Evolutionary conservation across 257 asterid genomes (phyloP).

Genomic region (Solanum medicagineum): DNA sequence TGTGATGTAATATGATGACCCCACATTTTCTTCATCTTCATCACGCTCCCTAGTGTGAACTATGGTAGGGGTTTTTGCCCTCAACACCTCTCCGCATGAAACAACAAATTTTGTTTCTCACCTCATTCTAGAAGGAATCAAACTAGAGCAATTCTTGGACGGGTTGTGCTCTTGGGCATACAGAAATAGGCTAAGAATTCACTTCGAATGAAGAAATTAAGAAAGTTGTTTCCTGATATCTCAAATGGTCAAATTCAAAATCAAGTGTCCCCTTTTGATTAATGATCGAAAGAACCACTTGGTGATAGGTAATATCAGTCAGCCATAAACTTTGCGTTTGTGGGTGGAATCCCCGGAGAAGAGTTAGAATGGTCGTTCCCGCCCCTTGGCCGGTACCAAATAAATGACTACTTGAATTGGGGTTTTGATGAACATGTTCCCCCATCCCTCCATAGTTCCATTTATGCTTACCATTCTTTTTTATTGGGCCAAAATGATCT

Average conservation of each 20-base stretch:
- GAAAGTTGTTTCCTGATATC: no score
- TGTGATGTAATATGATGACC: neutral
- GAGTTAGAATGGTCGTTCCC: no score
- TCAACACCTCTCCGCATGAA: neutral
- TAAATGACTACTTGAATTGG: no score
- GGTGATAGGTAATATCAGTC: no score
- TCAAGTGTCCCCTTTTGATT: no score
- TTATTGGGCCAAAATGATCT: neutral
- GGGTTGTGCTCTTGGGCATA: neutral
- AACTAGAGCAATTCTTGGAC: neutral
- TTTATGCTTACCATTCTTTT: neutral
- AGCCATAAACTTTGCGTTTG: no score
- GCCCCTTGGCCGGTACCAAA: no score
- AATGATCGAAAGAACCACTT: no score
- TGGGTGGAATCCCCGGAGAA: no score
- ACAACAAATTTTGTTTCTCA: neutral
- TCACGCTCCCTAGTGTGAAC: neutral
- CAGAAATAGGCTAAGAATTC: no score
- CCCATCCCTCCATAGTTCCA: neutral
- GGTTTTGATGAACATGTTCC: rapidly evolving
- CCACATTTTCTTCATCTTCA: neutral
- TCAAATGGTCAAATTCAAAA: no score
- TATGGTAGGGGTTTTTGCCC: neutral
- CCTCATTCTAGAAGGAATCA: neutral
- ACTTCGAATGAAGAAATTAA: no score